phyloP scores from a whole-genome alignment of 768 basidiomycete species.

The Russula sp. region DNA sequence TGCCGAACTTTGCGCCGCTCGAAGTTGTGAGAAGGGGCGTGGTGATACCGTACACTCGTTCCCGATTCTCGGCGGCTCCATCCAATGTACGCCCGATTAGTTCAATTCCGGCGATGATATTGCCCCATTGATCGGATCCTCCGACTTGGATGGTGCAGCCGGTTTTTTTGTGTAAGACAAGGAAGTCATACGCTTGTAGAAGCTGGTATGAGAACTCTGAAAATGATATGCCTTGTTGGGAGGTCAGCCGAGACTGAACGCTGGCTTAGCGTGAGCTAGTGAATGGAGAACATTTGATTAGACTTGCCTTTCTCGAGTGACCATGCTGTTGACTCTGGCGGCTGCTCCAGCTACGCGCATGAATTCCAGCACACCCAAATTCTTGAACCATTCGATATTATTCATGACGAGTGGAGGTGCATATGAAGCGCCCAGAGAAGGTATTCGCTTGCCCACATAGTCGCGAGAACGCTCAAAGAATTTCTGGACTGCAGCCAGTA shows the following conservation, averaged over 20 bases:
- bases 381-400: conserved; percentile 73
- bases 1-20: conserved; percentile 92
- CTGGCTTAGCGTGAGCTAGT: conserved; percentile 33
- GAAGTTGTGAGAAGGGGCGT: conserved; percentile 91
- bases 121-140: conserved; percentile 98
- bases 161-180: conserved; percentile 54
- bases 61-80: conserved; percentile 13
- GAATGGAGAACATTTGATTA: neutral
- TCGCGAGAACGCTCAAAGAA: conserved; percentile 64
- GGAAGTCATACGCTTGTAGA: conserved; percentile 94
- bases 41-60: conserved; percentile 71
- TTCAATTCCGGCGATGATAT: conserved; percentile 90
- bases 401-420: conserved; percentile 42
- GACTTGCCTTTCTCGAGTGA: conserved; percentile 78
- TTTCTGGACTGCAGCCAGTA: conserved; percentile 54
- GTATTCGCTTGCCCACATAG: conserved; percentile 41
- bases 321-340: conserved; percentile 82
- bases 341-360: conserved; percentile 72
- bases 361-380: conserved; percentile 74
- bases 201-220: conserved; percentile 98
- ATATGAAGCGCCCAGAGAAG: conserved; percentile 9
- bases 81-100: conserved; percentile 58
- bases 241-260: conserved; percentile 70
- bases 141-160: conserved; percentile 85
- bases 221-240: conserved; percentile 90